Base-by-base conservation (phyloP, 179 eudicot genomes). In the Gypsophila paniculata region DNA sequence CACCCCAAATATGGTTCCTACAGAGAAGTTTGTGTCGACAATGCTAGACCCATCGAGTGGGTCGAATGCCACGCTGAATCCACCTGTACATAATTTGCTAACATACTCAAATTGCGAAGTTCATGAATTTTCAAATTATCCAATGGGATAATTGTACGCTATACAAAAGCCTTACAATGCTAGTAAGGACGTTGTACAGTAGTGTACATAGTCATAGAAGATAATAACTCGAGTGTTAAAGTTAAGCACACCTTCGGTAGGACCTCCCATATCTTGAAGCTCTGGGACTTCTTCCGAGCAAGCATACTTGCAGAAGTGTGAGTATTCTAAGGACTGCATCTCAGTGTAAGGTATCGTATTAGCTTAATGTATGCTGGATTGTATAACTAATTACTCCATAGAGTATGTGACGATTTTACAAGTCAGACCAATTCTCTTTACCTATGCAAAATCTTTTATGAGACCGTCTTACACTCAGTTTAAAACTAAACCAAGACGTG, bases 11-110 rank as follows among this genome's bases (percentile, higher is more conserved):
- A 95, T 95, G 75, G 99, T 95, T 21, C 99, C 99, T 11, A 95
- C 99, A 4, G 99, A 90, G 91, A 95, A 95, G 71, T 95, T 95
- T 49, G 99, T 95, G 82, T 95, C 99, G 10, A 95, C 96, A 18
- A 95, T 95, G 79, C 99, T 95, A 15, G 99, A 95, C 19, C 99
- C 99, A 78, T 95, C 99, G 1, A 95, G 91, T 39, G 99, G 99
- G 83, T 95, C 99, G 70, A 95, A 95, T 18, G 99, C 99, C 72
- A 95, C 99, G 68, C 99, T 95, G 63, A 95, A 95, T 76, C 99
- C 99, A 38, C 98, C 99, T 94, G 83, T 73, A 14, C 6, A 29
- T 29, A 29, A 0, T 61, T 55, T 73, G 65, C 58, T 14, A 60
- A 53, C 3, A 42, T 42, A 42, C 46, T 42, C 46, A 42, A 42